A percentile compares a stretch with the other conserved stretches of the same genome.
These are phyloP conservation scores for Exophiala lecanii-corni DNA, from an alignment of 2,329 filamentous ascomycete genomes.

Conservation along the genomic window DNA sequence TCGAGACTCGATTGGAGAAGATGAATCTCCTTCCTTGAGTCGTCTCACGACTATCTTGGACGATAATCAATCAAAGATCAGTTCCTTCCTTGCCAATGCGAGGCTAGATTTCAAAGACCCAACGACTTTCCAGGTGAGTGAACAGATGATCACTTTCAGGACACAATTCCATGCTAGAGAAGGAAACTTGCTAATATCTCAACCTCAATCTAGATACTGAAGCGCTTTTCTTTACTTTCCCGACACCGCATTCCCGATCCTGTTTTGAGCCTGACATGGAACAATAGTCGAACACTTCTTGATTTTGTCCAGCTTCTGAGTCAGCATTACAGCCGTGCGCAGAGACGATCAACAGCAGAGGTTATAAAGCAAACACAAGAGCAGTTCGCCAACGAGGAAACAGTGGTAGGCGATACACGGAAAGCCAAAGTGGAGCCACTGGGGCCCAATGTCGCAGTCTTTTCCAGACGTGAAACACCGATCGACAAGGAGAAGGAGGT, in stretches of 20 bases:
- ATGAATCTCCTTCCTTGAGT: background rate
- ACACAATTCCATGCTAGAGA: too few relatives aligned
- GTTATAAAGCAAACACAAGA: slow-evolving; percentile 2
- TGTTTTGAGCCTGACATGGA: slow-evolving; percentile 52
- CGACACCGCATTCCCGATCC: slow-evolving; percentile 70
- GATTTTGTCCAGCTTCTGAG: slow-evolving; percentile 32
- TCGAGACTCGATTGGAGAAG: background rate
- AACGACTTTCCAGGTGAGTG: slow-evolving; percentile 67
- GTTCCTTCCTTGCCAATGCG: slow-evolving; percentile 36
- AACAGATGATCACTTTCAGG: too few relatives aligned
- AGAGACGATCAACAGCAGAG: background rate
- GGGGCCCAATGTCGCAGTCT: slow-evolving; percentile 63
- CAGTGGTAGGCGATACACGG: background rate
- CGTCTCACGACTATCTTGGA: background rate
- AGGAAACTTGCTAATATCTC: too few relatives aligned
- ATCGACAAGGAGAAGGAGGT: slow-evolving; percentile 67
- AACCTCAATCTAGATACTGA: slow-evolving; percentile 58
- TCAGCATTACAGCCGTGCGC: slow-evolving; percentile 40
- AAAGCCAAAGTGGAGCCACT: slow-evolving; percentile 3
- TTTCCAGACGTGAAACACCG: slow-evolving; percentile 59
- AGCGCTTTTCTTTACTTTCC: slow-evolving; percentile 77
- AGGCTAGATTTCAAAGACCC: slow-evolving; percentile 51
- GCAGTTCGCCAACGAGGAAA: background rate
- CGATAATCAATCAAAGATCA: slow-evolving; percentile 25
- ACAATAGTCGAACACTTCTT: slow-evolving; percentile 53